phyloP scores from a whole-genome alignment of 108 stramenopile genomes.

The Parmales sp. region DNA sequence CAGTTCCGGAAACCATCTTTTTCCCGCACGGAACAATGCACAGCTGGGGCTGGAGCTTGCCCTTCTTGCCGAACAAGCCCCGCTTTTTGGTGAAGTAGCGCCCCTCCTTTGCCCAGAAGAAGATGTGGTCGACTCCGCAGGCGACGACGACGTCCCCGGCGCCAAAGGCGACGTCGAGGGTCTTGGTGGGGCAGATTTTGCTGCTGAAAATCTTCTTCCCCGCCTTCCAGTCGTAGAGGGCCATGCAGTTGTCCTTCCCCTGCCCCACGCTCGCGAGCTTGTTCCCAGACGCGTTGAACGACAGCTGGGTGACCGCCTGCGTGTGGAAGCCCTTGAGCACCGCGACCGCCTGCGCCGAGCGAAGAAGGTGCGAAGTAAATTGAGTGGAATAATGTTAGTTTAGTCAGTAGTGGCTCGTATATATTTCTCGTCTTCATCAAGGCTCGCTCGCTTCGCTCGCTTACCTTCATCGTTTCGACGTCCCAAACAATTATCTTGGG shows the following conservation, averaged over 20 bases:
- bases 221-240: conserved; percentile 31
- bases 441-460: too few relatives aligned
- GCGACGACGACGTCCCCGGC: conserved; percentile 21
- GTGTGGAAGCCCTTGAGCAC: conserved; percentile 31
- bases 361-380: too few relatives aligned
- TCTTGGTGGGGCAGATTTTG: neutral
- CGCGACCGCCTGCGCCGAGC: too few relatives aligned
- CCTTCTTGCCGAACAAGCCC: conserved; percentile 21
- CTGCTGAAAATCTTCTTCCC: conserved; percentile 20
- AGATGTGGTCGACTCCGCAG: conserved; percentile 21
- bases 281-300: conserved; percentile 30
- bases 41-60: neutral
- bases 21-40: conserved; percentile 12
- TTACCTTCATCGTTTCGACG: conserved; percentile 22
- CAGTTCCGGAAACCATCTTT: conserved; percentile 12
- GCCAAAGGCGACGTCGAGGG: conserved; percentile 19
- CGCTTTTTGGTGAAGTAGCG: conserved; percentile 2
- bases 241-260: conserved; percentile 33
- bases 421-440: too few relatives aligned
- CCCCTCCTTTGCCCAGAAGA: conserved; percentile 28
- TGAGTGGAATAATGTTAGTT: too few relatives aligned
- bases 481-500: conserved; percentile 37
- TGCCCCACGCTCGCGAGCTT: conserved; percentile 35
- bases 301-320: conserved; percentile 30
- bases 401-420: too few relatives aligned